Evolutionary conservation across 1,284 basidiomycete species (phyloP), one percentile per base, ranked within the genome.

Genomic region (Pisolithus thermaeus): DNA sequence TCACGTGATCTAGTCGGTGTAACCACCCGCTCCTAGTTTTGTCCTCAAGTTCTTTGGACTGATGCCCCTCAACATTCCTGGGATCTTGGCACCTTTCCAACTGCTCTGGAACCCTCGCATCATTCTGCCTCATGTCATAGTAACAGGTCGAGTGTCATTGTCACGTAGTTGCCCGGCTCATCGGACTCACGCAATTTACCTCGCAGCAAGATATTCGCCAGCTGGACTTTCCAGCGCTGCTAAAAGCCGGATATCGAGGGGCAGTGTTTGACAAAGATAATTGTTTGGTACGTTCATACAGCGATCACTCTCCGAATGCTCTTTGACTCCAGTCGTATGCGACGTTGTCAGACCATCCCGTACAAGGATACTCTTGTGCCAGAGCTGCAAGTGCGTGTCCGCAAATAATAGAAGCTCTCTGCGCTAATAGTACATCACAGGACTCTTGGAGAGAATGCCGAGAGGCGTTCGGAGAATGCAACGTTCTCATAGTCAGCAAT

Each of bases 191-290:
- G 20, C 51, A 56, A 45, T 9, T 27, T 16, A 43, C 61, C 50
- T 49, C 58, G 56, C 64, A 80, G 78, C 64, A 79, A 90, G 93
- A 92, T 65, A 92, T 98, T 60, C 84, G 89, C 68, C 78, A 90
- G 58, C 75, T 98, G 60, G 85, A 97, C 68, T 97, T 94, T 77
- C 61, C 62, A n/a, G 84, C 83, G 14, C 74, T 98, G 37, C 78
- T 79, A 54, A 74, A 75, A 51, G 82, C 83, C 16, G 94, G 95
- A 2, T 94, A 92, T 61, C 81, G 85, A 44, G 93, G 88, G 32
- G 87, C 90, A 11, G 85, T 99, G 0, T 88, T 97, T 59, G 96
- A 98, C 79, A 98, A 97, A 73, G 96, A 99, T 68, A 98, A 99
- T 60, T 98, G 96, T 64, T 70, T 98, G 59, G 93, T 92, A 61